Percentiles rank a stretch among this genome's conserved stretches.
Evolutionary conservation across 129 eudicot species (phyloP).

Genomic region (Smallanthus sonchifolius): DNA sequence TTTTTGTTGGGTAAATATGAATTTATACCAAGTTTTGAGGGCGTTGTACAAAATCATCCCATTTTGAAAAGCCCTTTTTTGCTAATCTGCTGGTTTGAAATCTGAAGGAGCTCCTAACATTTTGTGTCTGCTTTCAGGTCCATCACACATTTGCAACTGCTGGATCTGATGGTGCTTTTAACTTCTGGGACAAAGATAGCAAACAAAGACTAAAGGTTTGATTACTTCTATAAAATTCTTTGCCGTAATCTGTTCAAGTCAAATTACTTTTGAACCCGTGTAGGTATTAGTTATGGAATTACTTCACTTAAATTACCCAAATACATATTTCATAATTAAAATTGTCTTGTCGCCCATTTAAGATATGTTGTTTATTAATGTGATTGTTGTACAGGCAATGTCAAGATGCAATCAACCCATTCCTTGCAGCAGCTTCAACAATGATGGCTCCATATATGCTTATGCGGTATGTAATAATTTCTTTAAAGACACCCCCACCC

Average conservation of each 20-base stretch:
- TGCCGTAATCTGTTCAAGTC: not conserved
- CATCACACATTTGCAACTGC: constrained; percentile 94
- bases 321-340: not conserved
- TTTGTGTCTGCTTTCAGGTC: constrained; percentile 36
- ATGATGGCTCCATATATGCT: constrained; percentile 89
- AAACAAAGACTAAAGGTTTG: constrained; percentile 92
- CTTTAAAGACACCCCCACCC: not conserved
- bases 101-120: not conserved
- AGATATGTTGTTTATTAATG: not conserved
- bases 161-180: constrained; percentile 97
- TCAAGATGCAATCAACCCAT: constrained; percentile 85
- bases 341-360: not conserved
- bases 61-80: not conserved
- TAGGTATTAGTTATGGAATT: not conserved
- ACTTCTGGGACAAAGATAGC: constrained; percentile 98
- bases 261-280: not conserved
- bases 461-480: constrained; percentile 48
- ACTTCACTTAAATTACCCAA: not conserved
- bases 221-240: not conserved
- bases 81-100: not conserved
- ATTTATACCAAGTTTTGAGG: not conserved
- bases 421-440: constrained; percentile 84
- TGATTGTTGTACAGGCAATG: constrained; percentile 56
- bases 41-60: not conserved
- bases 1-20: not conserved